Evolutionary conservation across 2,329 filamentous ascomycete species (phyloP), one percentile per base, ranked within the genome.

Genomic region (Alternaria consortialis): DNA sequence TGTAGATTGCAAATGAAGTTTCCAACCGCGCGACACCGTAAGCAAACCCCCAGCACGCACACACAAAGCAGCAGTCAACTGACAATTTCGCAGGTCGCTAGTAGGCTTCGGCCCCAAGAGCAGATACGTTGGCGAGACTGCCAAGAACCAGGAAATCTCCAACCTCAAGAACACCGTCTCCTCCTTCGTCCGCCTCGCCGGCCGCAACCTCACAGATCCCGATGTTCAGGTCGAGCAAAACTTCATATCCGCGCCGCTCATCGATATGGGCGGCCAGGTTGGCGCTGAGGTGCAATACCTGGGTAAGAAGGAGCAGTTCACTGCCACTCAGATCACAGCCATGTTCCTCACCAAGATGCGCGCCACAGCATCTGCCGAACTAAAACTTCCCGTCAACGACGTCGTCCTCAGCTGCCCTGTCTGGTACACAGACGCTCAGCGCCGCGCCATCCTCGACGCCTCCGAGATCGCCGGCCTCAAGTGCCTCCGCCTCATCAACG

Each of bases 161-260:
- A 99, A 99, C 86, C 89, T 98, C 77, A 99, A 98, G 86, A 99
- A 99, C 87, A 99, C 95, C 71, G 92, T 99, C 83, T 86, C 88
- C 80, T 94, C 89, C 70, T 87, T 99, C 75, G 97, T 97, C 85
- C 92, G 95, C 76, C 90, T 99, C 73, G 91, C 91, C 77, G 95
- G 95, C 77, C 93, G 95, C 78, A 85, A 87, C 65, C 87, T 94
- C 82, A 90, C 86, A 80, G 95, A 99, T 78, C 93, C 95, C 78
- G 95, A 99, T 86, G 86, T 97, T 66, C 87, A 93, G 82, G 87
- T 95, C 77, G 95, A 99, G 87, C 91, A 97, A 83, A 87, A 97
- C 77, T 97, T 88, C 82, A 89, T 96, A 78, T 93, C 93, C 37
- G 92, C 93, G 53, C 85, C 89, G 62, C 88, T 99, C 60, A 88